phyloP scores from a whole-genome alignment of 2,329 filamentous ascomycete genomes.

The Clonostachys rosea region DNA sequence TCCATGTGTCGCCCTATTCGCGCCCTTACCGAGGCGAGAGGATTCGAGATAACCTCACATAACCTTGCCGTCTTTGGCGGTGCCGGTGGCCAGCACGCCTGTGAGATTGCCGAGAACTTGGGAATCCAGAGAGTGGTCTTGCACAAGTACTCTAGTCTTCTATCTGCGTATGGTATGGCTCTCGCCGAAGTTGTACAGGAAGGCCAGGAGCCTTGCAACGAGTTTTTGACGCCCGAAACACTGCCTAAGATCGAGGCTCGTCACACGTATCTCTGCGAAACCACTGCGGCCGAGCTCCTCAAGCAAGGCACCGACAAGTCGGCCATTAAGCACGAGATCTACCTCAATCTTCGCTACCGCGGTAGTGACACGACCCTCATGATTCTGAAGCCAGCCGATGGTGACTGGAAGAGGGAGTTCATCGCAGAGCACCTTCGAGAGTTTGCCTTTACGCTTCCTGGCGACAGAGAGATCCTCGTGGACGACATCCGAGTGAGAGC shows the following conservation, averaged over 20 bases:
- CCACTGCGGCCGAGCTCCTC: conserved; percentile 10
- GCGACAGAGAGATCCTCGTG: conserved; percentile 25
- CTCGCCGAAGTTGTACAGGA: conserved; percentile 31
- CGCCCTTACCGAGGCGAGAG: conserved; percentile 62
- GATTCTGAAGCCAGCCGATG: conserved; percentile 29
- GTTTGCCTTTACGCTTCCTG: conserved; percentile 28
- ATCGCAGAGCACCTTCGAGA: conserved; percentile 27
- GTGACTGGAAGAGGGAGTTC: conserved; percentile 14
- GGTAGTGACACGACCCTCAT: conserved; percentile 43
- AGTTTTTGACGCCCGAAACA: neutral
- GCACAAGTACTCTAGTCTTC: conserved; percentile 29
- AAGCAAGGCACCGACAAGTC: conserved; percentile 29
- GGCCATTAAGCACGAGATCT: conserved; percentile 31
- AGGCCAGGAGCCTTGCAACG: neutral
- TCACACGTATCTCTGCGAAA: no score
- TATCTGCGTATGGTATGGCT: conserved; percentile 38
- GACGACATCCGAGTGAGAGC: conserved; percentile 29
- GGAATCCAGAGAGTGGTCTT: conserved; percentile 33
- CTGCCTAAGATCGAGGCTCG: no score
- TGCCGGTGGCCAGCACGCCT: conserved; percentile 62
- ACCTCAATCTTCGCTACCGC: conserved; percentile 42
- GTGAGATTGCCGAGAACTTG: conserved; percentile 29
- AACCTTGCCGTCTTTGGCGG: conserved; percentile 52
- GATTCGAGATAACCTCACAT: conserved; percentile 20
- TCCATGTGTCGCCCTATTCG: conserved; percentile 74